Percentiles rank a stretch among this genome's conserved stretches.
These are phyloP conservation scores for Artemisia annua DNA, from an alignment of 129 eudicot species.

Conservation along the genomic window DNA sequence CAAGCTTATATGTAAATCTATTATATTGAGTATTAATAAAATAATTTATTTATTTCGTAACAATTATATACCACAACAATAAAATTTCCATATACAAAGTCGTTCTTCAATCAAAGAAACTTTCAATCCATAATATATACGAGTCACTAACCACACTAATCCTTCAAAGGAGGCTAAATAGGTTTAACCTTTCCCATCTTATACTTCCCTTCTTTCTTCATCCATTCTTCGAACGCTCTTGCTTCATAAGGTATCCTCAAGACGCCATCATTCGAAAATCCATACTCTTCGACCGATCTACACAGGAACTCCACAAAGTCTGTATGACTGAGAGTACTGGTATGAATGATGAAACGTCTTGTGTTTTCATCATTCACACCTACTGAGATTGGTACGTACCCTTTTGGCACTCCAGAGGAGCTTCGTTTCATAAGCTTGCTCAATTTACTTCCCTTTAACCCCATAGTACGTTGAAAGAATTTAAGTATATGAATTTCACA, in stretches of 20 bases:
- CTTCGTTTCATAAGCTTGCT: slow-evolving; percentile 16
- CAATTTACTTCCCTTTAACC: slow-evolving; percentile 45
- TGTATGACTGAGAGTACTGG: slow-evolving; percentile 39
- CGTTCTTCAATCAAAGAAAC: not conserved
- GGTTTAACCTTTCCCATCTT: slow-evolving; percentile 37
- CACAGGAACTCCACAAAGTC: slow-evolving; percentile 47
- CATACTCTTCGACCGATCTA: slow-evolving; percentile 58
- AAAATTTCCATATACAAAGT: not conserved
- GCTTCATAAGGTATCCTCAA: slow-evolving; percentile 55
- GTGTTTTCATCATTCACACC: slow-evolving; percentile 39
- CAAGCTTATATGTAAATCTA: too few species aligned
- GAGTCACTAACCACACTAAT: not conserved
- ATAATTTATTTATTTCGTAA: too few species aligned
- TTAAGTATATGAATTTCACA: not conserved
- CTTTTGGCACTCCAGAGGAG: slow-evolving; percentile 38
- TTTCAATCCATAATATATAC: not conserved
- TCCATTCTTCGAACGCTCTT: slow-evolving; percentile 48
- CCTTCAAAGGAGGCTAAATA: not conserved
- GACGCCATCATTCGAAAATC: slow-evolving; percentile 46
- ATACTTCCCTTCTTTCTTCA: slow-evolving; percentile 37
- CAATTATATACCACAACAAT: not conserved
- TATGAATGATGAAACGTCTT: slow-evolving; percentile 47
- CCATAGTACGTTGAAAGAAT: slow-evolving; percentile 30
- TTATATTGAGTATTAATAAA: too few species aligned
- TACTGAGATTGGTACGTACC: slow-evolving; percentile 57